Evolutionary conservation across 139 green algal genomes (phyloP), one percentile per base, ranked within the genome.

Genomic region (Astrephomene gubernaculifera): DNA sequence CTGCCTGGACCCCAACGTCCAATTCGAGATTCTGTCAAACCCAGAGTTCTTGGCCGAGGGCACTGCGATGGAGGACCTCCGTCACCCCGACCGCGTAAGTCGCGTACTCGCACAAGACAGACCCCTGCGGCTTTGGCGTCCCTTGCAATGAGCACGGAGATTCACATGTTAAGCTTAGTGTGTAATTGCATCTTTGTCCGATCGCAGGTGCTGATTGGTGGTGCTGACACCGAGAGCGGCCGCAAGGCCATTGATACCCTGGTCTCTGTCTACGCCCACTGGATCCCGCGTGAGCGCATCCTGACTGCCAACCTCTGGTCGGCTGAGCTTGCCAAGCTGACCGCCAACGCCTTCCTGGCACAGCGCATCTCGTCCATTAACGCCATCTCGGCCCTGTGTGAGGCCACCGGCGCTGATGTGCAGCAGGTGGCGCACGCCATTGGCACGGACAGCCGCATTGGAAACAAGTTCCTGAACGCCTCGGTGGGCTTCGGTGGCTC

Each of bases 291-390:
- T 17, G 96, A 98, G 84, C 94, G 94, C 81, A 98, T 99, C 76
- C 91, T 99, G 75, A 95, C 89, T 49, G 93, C 96, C 85, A 99
- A 99, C 93, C 92, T 99, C 78, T 99, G 96, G 96, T 96, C 93
- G 35, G 97, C 98, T 6, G 98, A 99, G 95, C 94, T 99, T 49
- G 96, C 97, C 54, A 99, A 99, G 96, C 92, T 99, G 24, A 97
- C 96, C 4, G 97, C 98, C 85, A 99, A 99, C 83, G 97, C 97
- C 54, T 98, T 99, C 87, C 94, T 98, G 69, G 98, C 98, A 14
- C 98, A 99, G 92, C 93, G 98, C 82, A 99, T 99, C 78, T 98
- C 95, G 31, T 99, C 97, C 72, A 95, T 99, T 88, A 99, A 99
- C 92, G 92, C 97, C 82, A 99, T 99, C 83, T 98, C 95, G 24